These are phyloP conservation scores for Pyrenophora seminiperda DNA, from an alignment of 2,329 filamentous ascomycete species.

Conservation along the genomic window DNA sequence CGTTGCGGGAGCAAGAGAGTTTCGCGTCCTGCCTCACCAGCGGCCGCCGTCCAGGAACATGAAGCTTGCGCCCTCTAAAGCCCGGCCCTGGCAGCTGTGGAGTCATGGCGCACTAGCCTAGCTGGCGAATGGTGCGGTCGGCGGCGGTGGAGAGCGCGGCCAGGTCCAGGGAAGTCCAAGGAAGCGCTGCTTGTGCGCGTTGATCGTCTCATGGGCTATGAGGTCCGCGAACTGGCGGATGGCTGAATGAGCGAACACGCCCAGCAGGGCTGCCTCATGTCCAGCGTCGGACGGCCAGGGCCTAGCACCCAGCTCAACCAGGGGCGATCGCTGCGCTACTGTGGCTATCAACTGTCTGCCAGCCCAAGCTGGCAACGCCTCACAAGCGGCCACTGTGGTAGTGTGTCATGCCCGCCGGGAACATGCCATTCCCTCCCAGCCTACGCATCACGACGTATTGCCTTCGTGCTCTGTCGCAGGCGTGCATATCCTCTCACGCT, in stretches of 20 bases:
- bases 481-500: constrained; percentile 35
- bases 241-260: constrained; percentile 36
- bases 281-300: constrained; percentile 18
- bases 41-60: constrained; percentile 40
- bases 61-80: constrained; percentile 32
- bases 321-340: constrained; percentile 41
- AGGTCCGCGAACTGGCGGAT: constrained; percentile 36
- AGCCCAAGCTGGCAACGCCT: constrained; percentile 30
- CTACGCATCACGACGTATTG: constrained; percentile 25
- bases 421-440: constrained; percentile 30
- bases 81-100: constrained; percentile 21
- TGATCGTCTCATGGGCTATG: constrained; percentile 48
- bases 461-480: constrained; percentile 28
- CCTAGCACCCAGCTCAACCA: constrained; percentile 34
- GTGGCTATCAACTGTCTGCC: constrained; percentile 32
- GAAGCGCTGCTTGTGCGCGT: constrained; percentile 25
- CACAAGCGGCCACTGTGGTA: constrained; percentile 28
- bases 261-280: constrained; percentile 38
- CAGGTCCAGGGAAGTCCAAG: not conserved
- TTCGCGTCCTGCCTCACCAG: constrained; percentile 29
- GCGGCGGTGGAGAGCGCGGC: constrained; percentile 20
- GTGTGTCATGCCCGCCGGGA: constrained; percentile 39
- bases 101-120: constrained; percentile 30
- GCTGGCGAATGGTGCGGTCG: constrained; percentile 33
- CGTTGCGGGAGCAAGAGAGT: constrained; percentile 20